phyloP scores from a whole-genome alignment of 192 early-diverging fungal genomes.

The Gonapodya prolifera region DNA sequence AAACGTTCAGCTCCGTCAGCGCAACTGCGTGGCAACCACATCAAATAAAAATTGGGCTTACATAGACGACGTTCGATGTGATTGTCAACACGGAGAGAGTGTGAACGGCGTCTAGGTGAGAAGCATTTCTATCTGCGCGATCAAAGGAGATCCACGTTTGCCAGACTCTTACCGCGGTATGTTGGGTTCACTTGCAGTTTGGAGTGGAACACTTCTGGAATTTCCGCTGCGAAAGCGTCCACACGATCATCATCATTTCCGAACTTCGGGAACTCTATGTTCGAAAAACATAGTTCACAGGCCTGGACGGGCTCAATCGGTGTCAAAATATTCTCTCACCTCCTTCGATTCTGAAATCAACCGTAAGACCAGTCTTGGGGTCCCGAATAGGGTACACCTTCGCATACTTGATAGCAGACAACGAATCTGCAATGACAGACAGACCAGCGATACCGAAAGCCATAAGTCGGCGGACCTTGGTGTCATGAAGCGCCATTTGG shows the following conservation, averaged over 20 bases:
- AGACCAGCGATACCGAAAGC: slow-evolving; percentile 17
- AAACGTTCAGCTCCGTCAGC: not conserved
- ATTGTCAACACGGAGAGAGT: slow-evolving; percentile 14
- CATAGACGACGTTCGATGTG: slow-evolving; percentile 14
- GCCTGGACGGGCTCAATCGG: no score
- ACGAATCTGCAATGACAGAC: slow-evolving; percentile 15
- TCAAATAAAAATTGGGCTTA: not conserved
- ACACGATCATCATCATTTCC: slow-evolving; percentile 15
- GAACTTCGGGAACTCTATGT: slow-evolving; percentile 15
- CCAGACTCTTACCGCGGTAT: slow-evolving; percentile 4
- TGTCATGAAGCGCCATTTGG: slow-evolving; percentile 16
- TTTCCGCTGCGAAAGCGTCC: slow-evolving; percentile 11
- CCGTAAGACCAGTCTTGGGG: slow-evolving; percentile 15
- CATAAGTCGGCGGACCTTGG: slow-evolving; percentile 16
- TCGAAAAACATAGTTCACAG: no score
- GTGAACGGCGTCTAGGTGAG: slow-evolving; percentile 13
- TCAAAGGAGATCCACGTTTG: not conserved
- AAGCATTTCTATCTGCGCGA: no score
- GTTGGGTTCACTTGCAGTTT: slow-evolving; percentile 14
- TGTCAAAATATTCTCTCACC: no score
- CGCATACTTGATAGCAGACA: slow-evolving; percentile 16
- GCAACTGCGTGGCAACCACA: not conserved
- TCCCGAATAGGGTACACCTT: slow-evolving; percentile 14
- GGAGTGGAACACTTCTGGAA: slow-evolving; percentile 8
- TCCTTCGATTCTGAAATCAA: slow-evolving; percentile 17